phyloP scores from a whole-genome alignment of 164 flowering plant species.

The Buxus sempervirens region DNA sequence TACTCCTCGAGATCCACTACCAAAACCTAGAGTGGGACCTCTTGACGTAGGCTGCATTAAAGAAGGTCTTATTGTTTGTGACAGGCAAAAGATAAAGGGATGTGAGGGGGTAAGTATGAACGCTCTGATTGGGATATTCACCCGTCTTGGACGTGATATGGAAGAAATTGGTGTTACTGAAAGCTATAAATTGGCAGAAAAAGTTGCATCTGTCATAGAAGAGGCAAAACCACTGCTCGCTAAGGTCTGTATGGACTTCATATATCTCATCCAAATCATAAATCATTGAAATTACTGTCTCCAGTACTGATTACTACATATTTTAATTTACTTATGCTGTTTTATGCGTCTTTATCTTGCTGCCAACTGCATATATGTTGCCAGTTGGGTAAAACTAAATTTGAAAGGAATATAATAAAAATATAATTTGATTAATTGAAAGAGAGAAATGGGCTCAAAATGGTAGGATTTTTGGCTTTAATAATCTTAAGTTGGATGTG shows the following conservation, averaged over 20 bases:
- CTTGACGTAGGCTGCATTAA: conserved; percentile 69
- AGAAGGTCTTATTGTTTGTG: conserved; percentile 94
- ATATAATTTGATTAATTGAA: neutral
- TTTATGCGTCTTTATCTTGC: neutral
- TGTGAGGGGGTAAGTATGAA: conserved; percentile 87
- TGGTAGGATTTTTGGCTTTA: neutral
- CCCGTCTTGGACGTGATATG: conserved; percentile 85
- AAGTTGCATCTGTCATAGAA: conserved; percentile 66
- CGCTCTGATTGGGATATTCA: conserved; percentile 85
- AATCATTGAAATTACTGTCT: neutral
- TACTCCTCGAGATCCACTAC: conserved; percentile 85
- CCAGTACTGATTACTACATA: neutral
- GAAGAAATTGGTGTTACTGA: conserved; percentile 79
- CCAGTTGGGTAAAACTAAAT: neutral
- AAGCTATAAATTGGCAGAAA: conserved; percentile 61
- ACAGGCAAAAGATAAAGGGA: conserved; percentile 76
- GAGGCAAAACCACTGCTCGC: conserved; percentile 83
- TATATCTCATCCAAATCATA: neutral
- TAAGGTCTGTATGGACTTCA: conserved; percentile 47
- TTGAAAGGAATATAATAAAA: neutral
- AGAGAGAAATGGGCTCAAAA: neutral
- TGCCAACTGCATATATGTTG: neutral
- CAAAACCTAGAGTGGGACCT: conserved; percentile 75
- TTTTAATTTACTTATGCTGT: too few relatives aligned
- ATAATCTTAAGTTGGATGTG: neutral